Evolutionary conservation across 2,329 filamentous ascomycete genomes (phyloP).

Genomic region (Plenodomus lindquistii): DNA sequence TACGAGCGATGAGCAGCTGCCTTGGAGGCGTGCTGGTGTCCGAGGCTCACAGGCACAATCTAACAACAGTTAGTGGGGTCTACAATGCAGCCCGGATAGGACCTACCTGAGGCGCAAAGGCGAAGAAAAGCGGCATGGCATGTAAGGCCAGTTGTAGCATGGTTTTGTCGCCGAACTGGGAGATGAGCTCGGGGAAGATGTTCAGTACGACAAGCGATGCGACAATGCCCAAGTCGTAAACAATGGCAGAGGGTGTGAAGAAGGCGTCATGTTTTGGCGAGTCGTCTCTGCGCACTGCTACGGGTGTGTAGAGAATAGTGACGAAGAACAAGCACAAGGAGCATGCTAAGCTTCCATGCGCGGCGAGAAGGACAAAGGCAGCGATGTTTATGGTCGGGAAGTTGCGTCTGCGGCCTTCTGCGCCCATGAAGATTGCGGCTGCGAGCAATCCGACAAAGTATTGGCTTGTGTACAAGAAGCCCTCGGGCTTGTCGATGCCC

Average conservation of each 20-base stretch:
- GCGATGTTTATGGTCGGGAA: slow-evolving; percentile 55
- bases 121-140: slow-evolving; percentile 38
- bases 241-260: slow-evolving; percentile 36
- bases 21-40: slow-evolving; percentile 49
- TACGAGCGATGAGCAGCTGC: slow-evolving; percentile 48
- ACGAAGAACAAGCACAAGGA: slow-evolving; percentile 67
- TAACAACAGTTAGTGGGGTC: slow-evolving; percentile 17
- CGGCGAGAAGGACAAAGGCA: slow-evolving; percentile 62
- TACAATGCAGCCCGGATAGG: neutral
- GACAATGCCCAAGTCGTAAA: slow-evolving; percentile 50
- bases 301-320: slow-evolving; percentile 60
- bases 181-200: slow-evolving; percentile 37
- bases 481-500: slow-evolving; percentile 57
- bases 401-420: slow-evolving; percentile 60
- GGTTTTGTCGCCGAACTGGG: slow-evolving; percentile 25
- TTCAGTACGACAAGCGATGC: slow-evolving; percentile 53
- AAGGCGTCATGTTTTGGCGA: slow-evolving; percentile 36
- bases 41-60: slow-evolving; percentile 56
- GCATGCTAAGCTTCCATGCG: slow-evolving; percentile 63
- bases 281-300: slow-evolving; percentile 48
- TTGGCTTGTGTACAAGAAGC: slow-evolving; percentile 67
- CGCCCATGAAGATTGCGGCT: slow-evolving; percentile 61
- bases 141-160: slow-evolving; percentile 31
- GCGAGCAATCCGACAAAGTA: slow-evolving; percentile 59
- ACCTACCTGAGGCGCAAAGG: slow-evolving; percentile 40